Conservation (phyloP, 1,139 yeast genomes). For the Zygotorulaspora mrakii region DNA sequence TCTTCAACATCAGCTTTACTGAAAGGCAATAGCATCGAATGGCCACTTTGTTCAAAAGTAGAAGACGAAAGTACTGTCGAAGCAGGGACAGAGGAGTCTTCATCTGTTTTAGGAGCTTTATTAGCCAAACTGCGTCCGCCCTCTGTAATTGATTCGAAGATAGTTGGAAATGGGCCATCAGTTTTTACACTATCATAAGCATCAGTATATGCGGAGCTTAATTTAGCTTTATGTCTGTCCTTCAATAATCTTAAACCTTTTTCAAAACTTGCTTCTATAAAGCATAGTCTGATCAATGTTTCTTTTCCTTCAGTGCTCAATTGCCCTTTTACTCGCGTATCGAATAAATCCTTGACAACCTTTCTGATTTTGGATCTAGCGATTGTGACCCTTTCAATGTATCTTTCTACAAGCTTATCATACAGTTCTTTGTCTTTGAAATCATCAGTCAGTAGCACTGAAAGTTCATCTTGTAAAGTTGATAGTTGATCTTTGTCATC, state of each 20-base stretch:
- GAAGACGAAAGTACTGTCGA: constrained; percentile 23
- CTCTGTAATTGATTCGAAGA: constrained; percentile 2
- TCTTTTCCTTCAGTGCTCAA: constrained; percentile 69
- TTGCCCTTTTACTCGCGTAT: constrained; percentile 50
- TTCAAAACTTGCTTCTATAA: constrained; percentile 65
- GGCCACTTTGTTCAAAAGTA: constrained; percentile 32
- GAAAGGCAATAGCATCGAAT: constrained; percentile 38
- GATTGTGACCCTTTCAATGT: constrained; percentile 44
- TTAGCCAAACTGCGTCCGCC: constrained; percentile 4
- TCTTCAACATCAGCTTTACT: constrained; percentile 32
- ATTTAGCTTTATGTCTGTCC: constrained; percentile 23
- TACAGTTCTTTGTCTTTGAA: constrained; percentile 29
- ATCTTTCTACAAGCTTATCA: constrained; percentile 35
- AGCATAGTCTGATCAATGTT: constrained; percentile 61
- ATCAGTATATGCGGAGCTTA: background rate
- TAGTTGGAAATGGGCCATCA: constrained; percentile 2
- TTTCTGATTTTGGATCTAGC: constrained; percentile 48
- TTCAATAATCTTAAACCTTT: constrained; percentile 57
- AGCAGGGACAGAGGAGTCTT: constrained; percentile 8
- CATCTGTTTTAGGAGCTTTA: constrained; percentile 3
- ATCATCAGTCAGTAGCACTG: constrained; percentile 33
- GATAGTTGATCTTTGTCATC: constrained; percentile 22
- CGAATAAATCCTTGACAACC: constrained; percentile 55
- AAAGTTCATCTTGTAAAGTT: constrained; percentile 37
- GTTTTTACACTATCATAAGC: background rate